phyloP scores from a whole-genome alignment of 2,329 filamentous ascomycete species.

The Botryosphaeria dothidea region DNA sequence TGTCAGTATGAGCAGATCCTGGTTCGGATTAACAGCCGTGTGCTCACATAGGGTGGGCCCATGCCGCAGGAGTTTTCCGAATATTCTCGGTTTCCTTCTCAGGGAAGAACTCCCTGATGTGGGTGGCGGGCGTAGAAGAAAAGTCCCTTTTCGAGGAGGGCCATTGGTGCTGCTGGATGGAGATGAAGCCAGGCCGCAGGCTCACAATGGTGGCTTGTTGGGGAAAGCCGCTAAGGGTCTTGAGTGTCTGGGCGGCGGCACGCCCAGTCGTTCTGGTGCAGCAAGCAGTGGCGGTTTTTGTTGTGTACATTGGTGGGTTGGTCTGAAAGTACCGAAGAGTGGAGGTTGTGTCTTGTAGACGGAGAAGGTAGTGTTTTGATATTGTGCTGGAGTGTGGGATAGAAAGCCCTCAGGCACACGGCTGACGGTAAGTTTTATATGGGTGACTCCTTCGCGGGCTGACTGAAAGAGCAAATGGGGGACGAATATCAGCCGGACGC shows the following conservation, averaged over 20 bases:
- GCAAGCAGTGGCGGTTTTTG: conserved; percentile 8
- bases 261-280: not conserved
- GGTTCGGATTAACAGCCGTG: not conserved
- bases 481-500: conserved; percentile 15
- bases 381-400: not conserved
- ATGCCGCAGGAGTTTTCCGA: conserved; percentile 48
- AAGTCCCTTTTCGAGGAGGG: conserved; percentile 38
- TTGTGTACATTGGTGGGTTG: conserved; percentile 15
- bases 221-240: conserved; percentile 28
- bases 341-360: not conserved
- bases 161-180: conserved; percentile 26
- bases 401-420: not conserved
- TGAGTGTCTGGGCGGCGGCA: conserved; percentile 21
- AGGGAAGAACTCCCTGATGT: conserved; percentile 50
- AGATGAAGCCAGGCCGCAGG: conserved; percentile 26
- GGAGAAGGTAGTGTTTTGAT: not conserved
- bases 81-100: conserved; percentile 46
- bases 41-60: conserved; percentile 49
- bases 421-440: conserved; percentile 13
- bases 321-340: not conserved
- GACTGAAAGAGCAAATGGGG: not conserved
- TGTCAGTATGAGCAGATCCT: not conserved
- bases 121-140: conserved; percentile 37
- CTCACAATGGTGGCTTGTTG: conserved; percentile 19
- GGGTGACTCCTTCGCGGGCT: not conserved